These are phyloP conservation scores for Pseudoturritis turrita DNA, from an alignment of 345 rosid genomes.

Conservation along the genomic window DNA sequence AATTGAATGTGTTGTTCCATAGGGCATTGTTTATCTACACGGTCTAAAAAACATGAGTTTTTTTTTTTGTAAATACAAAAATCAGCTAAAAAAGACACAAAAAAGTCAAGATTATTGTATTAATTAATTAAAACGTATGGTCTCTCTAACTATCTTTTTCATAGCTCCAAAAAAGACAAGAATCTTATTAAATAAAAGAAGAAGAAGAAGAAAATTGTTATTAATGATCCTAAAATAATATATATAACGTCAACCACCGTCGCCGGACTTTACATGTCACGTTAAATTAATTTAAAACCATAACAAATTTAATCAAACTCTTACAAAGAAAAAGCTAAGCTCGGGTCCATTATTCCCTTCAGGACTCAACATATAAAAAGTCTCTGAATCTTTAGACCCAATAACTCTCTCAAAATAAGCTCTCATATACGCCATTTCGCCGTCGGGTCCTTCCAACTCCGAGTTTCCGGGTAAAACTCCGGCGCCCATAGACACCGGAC, in stretches of 20 bases:
- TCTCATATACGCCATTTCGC: constrained; percentile 51
- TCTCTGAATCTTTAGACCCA: constrained; percentile 59
- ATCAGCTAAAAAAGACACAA: too few relatives aligned
- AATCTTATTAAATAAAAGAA: too few relatives aligned
- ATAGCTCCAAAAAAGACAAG: too few relatives aligned
- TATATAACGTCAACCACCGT: not conserved
- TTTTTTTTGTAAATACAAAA: too few relatives aligned
- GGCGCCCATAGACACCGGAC: constrained; percentile 52
- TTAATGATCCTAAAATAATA: constrained; percentile 1
- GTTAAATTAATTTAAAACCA: not conserved
- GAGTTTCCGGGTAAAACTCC: constrained; percentile 46
- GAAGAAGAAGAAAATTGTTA: too few relatives aligned
- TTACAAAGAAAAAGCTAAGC: constrained; percentile 47
- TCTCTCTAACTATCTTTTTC: too few relatives aligned
- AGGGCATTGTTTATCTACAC: not conserved
- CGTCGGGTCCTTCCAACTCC: constrained; percentile 33
- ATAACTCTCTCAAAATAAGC: constrained; percentile 55
- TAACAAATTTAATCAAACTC: constrained; percentile 26
- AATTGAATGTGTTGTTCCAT: not conserved
- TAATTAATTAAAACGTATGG: too few relatives aligned
- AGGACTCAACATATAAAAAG: constrained; percentile 59
- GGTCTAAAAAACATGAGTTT: not conserved
- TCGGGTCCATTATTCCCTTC: constrained; percentile 58
- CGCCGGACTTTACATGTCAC: constrained; percentile 6
- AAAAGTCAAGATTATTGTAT: too few relatives aligned